phyloP scores from a whole-genome alignment of 2,329 filamentous ascomycete species.

The Diaporthe sp. region DNA sequence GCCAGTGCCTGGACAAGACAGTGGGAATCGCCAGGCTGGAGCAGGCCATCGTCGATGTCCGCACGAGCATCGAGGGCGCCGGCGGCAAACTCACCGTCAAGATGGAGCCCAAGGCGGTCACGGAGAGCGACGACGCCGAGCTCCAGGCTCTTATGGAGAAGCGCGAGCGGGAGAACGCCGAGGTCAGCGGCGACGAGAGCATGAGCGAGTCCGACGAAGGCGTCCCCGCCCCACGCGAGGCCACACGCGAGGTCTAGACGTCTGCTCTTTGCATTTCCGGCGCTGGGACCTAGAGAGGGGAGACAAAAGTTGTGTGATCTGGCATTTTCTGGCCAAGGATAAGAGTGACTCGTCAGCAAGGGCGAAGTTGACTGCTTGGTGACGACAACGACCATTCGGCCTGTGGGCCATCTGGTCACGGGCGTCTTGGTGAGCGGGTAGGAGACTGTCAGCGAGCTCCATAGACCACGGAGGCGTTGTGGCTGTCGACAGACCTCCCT shows the following conservation, averaged over 20 bases:
- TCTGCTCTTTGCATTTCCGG: slow-evolving; percentile 31
- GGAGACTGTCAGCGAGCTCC: not conserved
- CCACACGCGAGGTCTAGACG: slow-evolving; percentile 29
- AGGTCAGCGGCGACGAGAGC: slow-evolving; percentile 98
- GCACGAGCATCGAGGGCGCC: slow-evolving; percentile 79
- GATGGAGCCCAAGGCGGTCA: slow-evolving; percentile 99
- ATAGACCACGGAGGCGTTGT: not conserved
- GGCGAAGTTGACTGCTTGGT: no score
- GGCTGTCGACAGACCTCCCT: not conserved
- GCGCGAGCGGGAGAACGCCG: slow-evolving; percentile 95
- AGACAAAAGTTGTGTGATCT: slow-evolving; percentile 23
- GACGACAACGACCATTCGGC: no score
- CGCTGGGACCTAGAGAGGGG: slow-evolving; percentile 30
- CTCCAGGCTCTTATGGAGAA: slow-evolving; percentile 99
- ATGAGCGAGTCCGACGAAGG: slow-evolving; percentile 95
- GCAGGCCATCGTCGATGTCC: slow-evolving; percentile 89
- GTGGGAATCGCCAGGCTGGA: slow-evolving; percentile 86
- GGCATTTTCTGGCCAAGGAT: not conserved
- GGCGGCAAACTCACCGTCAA: slow-evolving; percentile 88
- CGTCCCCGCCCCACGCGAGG: slow-evolving; percentile 59
- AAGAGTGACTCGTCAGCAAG: no score
- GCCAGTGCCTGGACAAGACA: slow-evolving; percentile 93
- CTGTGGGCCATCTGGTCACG: no score
- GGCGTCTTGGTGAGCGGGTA: not conserved
- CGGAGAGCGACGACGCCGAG: slow-evolving; percentile 97